A percentile compares a stretch with the other conserved stretches of the same genome.
Evolutionary conservation across 2,329 filamentous ascomycete genomes (phyloP).

Genomic region (Pseudogymnoascus sp.): DNA sequence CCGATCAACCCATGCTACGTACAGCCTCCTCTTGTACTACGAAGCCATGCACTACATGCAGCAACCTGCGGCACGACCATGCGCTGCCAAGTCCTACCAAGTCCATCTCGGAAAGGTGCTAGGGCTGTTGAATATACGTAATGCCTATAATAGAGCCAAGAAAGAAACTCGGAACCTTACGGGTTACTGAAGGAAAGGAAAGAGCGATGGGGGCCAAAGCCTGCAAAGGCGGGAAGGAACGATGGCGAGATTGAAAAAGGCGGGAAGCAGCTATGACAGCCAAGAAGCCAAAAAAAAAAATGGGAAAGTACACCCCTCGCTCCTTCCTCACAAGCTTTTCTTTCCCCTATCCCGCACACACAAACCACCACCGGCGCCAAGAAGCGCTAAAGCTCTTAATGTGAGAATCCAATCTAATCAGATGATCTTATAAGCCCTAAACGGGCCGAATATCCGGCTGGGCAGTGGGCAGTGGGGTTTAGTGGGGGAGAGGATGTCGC

Average conservation of each 20-base stretch:
- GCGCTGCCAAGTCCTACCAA: neutral
- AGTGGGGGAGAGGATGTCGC: no score
- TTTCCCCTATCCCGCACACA: neutral
- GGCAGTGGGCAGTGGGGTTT: neutral
- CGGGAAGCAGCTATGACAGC: neutral
- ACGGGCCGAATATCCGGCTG: neutral
- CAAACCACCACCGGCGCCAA: neutral
- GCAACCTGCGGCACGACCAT: neutral
- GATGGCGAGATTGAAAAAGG: neutral
- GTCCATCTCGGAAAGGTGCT: neutral
- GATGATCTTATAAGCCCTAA: constrained; percentile 1
- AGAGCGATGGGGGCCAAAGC: neutral
- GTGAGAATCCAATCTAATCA: constrained; percentile 6
- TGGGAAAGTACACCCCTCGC: neutral
- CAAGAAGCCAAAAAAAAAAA: neutral
- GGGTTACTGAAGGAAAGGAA: neutral
- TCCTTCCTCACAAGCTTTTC: neutral
- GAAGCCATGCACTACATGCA: neutral
- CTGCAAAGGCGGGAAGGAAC: neutral
- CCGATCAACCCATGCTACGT: neutral
- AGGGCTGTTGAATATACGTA: constrained; percentile 2
- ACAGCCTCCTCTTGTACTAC: neutral
- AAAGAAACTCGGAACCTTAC: neutral
- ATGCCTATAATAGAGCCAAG: neutral
- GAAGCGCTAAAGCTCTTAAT: neutral